phyloP scores from a whole-genome alignment of 345 rosid genomes.

The Arabis alpina region DNA sequence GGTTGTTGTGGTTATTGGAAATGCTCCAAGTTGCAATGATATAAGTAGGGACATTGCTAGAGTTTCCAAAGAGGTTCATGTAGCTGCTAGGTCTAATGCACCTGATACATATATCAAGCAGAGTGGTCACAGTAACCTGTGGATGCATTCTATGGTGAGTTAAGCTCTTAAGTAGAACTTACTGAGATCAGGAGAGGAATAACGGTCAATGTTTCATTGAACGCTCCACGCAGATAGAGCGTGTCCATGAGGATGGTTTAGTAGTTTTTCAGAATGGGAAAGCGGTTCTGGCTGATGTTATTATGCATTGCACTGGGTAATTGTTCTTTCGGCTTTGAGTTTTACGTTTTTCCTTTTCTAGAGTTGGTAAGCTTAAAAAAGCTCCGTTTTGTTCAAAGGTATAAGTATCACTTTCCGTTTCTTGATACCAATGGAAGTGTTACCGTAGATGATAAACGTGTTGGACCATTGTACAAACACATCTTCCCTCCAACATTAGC shows the following conservation, averaged over 20 bases:
- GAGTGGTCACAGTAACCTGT: constrained; percentile 56
- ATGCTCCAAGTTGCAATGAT: constrained; percentile 67
- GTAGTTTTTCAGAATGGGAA: constrained; percentile 64
- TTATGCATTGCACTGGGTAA: constrained; percentile 90
- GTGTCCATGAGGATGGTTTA: constrained; percentile 62
- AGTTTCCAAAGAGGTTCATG: constrained; percentile 82
- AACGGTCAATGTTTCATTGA: neutral
- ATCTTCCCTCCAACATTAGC: constrained; percentile 74
- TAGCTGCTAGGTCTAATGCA: constrained; percentile 60
- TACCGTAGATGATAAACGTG: constrained; percentile 74
- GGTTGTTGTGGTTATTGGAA: constrained; percentile 79
- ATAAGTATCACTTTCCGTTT: constrained; percentile 87
- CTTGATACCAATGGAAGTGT: constrained; percentile 73
- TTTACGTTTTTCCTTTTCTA: neutral
- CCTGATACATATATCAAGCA: constrained; percentile 51
- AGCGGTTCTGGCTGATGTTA: constrained; percentile 52
- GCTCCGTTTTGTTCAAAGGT: constrained; percentile 48
- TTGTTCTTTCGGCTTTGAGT: neutral
- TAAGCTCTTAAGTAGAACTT: neutral
- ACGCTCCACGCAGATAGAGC: constrained; percentile 56
- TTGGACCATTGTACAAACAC: constrained; percentile 80
- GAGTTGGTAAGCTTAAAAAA: neutral
- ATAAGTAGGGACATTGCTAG: constrained; percentile 69
- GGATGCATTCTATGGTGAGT: constrained; percentile 84
- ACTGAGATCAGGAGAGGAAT: neutral